Evolutionary conservation across 345 rosid species (phyloP).

Genomic region (Aurinia saxatilis): DNA sequence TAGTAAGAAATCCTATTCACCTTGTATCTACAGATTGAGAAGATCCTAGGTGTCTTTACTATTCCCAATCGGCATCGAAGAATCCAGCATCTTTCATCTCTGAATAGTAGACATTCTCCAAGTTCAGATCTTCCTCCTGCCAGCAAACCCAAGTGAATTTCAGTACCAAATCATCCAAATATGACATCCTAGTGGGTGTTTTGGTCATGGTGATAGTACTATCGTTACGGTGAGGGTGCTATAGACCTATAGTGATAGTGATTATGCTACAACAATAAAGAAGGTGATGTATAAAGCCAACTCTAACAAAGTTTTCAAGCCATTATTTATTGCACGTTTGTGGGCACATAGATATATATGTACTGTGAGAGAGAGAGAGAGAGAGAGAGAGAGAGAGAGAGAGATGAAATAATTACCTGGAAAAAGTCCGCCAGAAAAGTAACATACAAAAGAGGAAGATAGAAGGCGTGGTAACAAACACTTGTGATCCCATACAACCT

Average conservation of each 20-base stretch:
- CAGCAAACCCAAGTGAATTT: neutral
- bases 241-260: no score
- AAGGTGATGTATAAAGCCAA: neutral
- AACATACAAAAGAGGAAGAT: slow-evolving; percentile 71
- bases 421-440: slow-evolving; percentile 92
- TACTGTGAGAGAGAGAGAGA: no score
- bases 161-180: slow-evolving; percentile 2
- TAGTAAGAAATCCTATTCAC: neutral
- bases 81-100: slow-evolving; percentile 99
- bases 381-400: no score
- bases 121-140: slow-evolving; percentile 83
- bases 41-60: neutral
- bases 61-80: slow-evolving; percentile 93
- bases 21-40: slow-evolving; percentile 13
- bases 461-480: slow-evolving; percentile 80
- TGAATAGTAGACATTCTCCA: slow-evolving; percentile 89
- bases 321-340: neutral
- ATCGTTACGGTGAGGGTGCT: neutral
- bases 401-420: slow-evolving; percentile 42
- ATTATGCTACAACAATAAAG: neutral
- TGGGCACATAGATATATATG: neutral
- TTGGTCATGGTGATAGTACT: neutral
- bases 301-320: no score
- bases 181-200: neutral
- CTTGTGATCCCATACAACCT: slow-evolving; percentile 72